phyloP scores from a whole-genome alignment of 129 eudicot species.

The sunflower (Helianthus annuus) region HanXRQr2.0-SUNRISE NC_035449.2:102911337-102911836 shows the following conservation, averaged over 20 bases:
- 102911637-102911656: conserved; percentile 93
- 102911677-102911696: conserved; percentile 70
- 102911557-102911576: conserved; percentile 59
- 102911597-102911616: conserved; percentile 64
- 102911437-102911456: conserved; percentile 59
- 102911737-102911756: conserved; percentile 57
- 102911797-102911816: conserved; percentile 55
- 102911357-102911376: conserved; percentile 49
- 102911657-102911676: conserved; percentile 61
- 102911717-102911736: conserved; percentile 85
- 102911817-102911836: conserved; percentile 76
- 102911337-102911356: conserved; percentile 65
- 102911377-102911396: conserved; percentile 76
- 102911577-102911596: conserved; percentile 76
- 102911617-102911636: conserved; percentile 61
- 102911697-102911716: conserved; percentile 53
- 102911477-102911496: conserved; percentile 34
- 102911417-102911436: conserved; percentile 56
- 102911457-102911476: conserved; percentile 68
- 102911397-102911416: conserved; percentile 77
- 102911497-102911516: not conserved
- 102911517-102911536: no score
- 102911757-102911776: conserved; percentile 63
- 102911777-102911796: conserved; percentile 71
- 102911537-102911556: conserved; percentile 61